A percentile compares a stretch with the other conserved stretches of the same genome.
These are phyloP conservation scores for Suillus americanus DNA, from an alignment of 768 basidiomycete species.

Conservation along the genomic window DNA sequence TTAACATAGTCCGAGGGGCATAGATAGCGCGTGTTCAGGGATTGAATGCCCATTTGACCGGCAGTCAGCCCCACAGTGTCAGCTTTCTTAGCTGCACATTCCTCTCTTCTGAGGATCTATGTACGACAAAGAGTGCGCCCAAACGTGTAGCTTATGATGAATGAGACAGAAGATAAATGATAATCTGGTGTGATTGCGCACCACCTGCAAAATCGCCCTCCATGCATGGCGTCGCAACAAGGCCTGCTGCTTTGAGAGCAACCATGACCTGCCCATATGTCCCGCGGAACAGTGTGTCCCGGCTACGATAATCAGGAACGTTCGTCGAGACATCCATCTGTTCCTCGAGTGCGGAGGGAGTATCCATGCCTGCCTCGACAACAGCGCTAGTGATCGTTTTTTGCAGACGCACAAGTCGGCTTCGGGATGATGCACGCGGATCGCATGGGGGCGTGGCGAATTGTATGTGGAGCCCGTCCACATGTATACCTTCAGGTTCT, in stretches of 20 bases:
- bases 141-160: slow-evolving; percentile 35
- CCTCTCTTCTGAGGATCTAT: slow-evolving; percentile 23
- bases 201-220: slow-evolving; percentile 31
- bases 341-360: slow-evolving; percentile 21
- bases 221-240: slow-evolving; percentile 32
- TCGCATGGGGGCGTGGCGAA: slow-evolving; percentile 13
- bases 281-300: slow-evolving; percentile 34
- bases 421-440: slow-evolving; percentile 17
- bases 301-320: neutral
- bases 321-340: neutral
- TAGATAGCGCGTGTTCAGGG: neutral
- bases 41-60: too few species aligned
- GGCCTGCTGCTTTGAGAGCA: slow-evolving; percentile 38
- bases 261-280: slow-evolving; percentile 43
- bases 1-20: neutral
- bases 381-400: slow-evolving; percentile 38
- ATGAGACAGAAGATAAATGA: neutral
- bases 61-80: slow-evolving; percentile 39
- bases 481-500: slow-evolving; percentile 3
- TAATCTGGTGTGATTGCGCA: slow-evolving; percentile 16
- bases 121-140: slow-evolving; percentile 41
- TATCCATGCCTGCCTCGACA: slow-evolving; percentile 39
- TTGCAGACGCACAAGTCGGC: slow-evolving; percentile 31
- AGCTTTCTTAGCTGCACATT: slow-evolving; percentile 38
- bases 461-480: slow-evolving; percentile 26